These are phyloP conservation scores for Bacidia rubella DNA, from an alignment of 495 filamentous ascomycete genomes.

Conservation along the genomic window DNA sequence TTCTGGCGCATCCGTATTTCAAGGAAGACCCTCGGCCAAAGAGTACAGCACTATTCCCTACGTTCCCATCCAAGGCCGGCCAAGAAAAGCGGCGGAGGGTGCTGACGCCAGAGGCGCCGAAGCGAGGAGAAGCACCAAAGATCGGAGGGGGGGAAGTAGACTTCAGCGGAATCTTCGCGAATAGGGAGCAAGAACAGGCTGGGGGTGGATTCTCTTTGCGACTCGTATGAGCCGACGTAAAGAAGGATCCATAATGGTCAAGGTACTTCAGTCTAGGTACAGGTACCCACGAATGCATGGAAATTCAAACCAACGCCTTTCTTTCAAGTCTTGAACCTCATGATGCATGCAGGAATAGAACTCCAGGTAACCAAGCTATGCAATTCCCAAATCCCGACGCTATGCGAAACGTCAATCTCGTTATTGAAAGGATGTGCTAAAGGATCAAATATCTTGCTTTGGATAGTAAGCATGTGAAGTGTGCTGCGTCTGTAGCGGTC, in stretches of 20 bases:
- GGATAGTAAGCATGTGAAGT: neutral
- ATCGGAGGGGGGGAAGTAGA: slow-evolving; percentile 52
- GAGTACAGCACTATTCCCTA: slow-evolving; percentile 73
- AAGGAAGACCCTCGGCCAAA: slow-evolving; percentile 79
- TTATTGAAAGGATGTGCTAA: too few species aligned
- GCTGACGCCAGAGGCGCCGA: slow-evolving; percentile 78
- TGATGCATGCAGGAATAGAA: too few species aligned
- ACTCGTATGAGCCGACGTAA: slow-evolving; percentile 24
- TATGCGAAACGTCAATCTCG: too few species aligned
- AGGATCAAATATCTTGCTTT: too few species aligned
- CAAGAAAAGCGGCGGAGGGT: slow-evolving; percentile 67
- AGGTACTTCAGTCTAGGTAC: neutral
- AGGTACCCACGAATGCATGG: too few species aligned
- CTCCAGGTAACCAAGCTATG: too few species aligned
- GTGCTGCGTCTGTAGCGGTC: neutral
- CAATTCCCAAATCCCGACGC: too few species aligned
- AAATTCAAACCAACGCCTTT: too few species aligned
- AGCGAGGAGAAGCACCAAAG: slow-evolving; percentile 56
- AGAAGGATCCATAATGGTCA: neutral
- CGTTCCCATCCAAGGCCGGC: slow-evolving; percentile 87
- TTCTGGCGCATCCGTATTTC: slow-evolving; percentile 74
- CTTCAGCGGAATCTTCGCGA: slow-evolving; percentile 66
- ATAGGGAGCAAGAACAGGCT: slow-evolving; percentile 55
- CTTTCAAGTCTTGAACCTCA: too few species aligned
- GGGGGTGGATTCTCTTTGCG: slow-evolving; percentile 75